Evolutionary conservation across 2,329 filamentous ascomycete species (phyloP).

Genomic region (Penicillium sp.): DNA sequence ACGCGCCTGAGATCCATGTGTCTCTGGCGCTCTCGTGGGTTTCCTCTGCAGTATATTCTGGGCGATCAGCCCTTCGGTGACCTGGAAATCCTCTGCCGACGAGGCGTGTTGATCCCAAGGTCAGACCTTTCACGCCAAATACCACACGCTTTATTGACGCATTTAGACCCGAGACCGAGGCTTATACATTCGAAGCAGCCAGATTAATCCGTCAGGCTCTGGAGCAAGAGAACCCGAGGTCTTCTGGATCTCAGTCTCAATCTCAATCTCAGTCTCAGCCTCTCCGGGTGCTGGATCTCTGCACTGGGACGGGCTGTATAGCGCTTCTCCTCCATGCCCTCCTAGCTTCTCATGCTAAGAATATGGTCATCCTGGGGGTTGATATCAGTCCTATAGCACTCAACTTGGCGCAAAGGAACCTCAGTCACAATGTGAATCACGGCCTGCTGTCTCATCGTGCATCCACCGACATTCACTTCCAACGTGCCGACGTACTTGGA

Average conservation of each 20-base stretch:
- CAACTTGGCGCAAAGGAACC: slow-evolving; percentile 60
- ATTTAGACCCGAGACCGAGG: slow-evolving; percentile 63
- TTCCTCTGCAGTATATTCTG: slow-evolving; percentile 83
- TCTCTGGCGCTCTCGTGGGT: slow-evolving; percentile 51
- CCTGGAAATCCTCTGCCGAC: slow-evolving; percentile 69
- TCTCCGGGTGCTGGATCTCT: slow-evolving; percentile 72
- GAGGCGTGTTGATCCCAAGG: slow-evolving; percentile 80
- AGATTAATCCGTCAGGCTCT: slow-evolving; percentile 35
- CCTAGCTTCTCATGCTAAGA: slow-evolving; percentile 42
- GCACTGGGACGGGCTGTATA: slow-evolving; percentile 88
- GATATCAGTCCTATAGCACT: slow-evolving; percentile 68
- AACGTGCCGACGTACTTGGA: slow-evolving; percentile 42
- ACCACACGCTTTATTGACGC: not conserved
- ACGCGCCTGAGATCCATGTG: slow-evolving; percentile 37
- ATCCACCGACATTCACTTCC: slow-evolving; percentile 42
- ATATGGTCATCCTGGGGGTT: slow-evolving; percentile 58
- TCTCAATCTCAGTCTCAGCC: slow-evolving; percentile 9
- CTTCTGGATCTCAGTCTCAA: slow-evolving; percentile 4
- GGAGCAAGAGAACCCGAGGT: not conserved
- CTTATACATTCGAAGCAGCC: slow-evolving; percentile 57
- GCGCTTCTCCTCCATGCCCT: slow-evolving; percentile 67
- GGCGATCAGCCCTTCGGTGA: slow-evolving; percentile 83
- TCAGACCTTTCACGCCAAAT: slow-evolving; percentile 11
- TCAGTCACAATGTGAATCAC: slow-evolving; percentile 47
- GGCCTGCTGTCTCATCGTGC: slow-evolving; percentile 25